These are phyloP conservation scores for Cordyceps cateniannulata DNA, from an alignment of 2,329 filamentous ascomycete species.

Conservation along the genomic window DNA sequence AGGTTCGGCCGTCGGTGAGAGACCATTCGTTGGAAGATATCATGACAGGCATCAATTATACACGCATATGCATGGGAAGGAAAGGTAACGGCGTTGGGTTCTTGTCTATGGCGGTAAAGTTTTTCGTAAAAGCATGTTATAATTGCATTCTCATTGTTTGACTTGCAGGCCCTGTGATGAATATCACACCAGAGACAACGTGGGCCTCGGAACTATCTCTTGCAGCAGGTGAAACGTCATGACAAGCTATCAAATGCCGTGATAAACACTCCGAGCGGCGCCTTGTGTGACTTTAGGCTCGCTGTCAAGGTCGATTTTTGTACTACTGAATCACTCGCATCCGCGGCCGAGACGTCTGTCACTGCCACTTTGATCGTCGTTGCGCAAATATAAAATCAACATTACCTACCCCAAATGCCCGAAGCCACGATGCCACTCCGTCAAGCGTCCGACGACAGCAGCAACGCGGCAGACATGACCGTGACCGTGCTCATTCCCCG, in stretches of 20 bases:
- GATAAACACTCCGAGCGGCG: background rate
- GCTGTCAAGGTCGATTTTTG: background rate
- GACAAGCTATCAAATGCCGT: background rate
- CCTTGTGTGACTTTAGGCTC: background rate
- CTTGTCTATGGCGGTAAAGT: background rate
- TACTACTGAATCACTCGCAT: background rate
- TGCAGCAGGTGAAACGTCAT: background rate
- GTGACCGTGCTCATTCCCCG: background rate
- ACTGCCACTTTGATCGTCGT: too few relatives aligned
- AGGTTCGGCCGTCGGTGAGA: constrained; percentile 21
- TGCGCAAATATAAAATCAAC: background rate
- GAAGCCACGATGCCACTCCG: background rate
- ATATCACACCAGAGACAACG: too few relatives aligned
- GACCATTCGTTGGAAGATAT: background rate
- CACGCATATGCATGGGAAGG: background rate
- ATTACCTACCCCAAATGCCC: background rate
- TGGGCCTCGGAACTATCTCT: background rate
- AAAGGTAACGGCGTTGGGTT: background rate
- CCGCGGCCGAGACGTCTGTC: too few relatives aligned
- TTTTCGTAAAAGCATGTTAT: too few relatives aligned
- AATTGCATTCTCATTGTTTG: too few relatives aligned
- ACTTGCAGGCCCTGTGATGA: too few relatives aligned
- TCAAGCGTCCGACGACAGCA: too few relatives aligned
- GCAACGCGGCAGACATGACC: background rate
- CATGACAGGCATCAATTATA: background rate